phyloP scores from a whole-genome alignment of 768 basidiomycete species.

The Rhodotorula kratochvilovae region DNA sequence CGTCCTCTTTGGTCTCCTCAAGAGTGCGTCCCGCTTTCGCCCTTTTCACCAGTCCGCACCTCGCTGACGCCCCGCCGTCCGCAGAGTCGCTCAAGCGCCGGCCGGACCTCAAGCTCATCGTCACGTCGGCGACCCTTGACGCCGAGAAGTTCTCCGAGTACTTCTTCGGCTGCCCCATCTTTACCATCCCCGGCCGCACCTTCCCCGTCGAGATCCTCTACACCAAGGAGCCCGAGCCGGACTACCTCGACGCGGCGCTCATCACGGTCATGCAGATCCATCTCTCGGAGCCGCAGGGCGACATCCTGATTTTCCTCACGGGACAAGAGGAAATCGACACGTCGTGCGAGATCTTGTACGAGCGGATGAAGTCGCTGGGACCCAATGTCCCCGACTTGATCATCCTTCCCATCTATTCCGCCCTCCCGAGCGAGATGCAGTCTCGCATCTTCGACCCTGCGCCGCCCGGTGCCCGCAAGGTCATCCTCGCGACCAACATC shows the following conservation, averaged over 20 bases:
- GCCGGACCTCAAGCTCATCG: slow-evolving; percentile 93
- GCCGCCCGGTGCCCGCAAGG: slow-evolving; percentile 95
- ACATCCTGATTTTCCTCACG: slow-evolving; percentile 92
- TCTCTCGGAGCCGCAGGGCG: slow-evolving; percentile 93
- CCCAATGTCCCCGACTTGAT: slow-evolving; percentile 97
- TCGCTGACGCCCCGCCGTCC: background rate
- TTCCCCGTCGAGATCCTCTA: slow-evolving; percentile 98
- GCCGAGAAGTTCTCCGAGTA: slow-evolving; percentile 99
- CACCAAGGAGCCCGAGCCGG: slow-evolving; percentile 95
- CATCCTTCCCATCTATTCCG: slow-evolving; percentile 96
- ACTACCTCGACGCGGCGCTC: slow-evolving; percentile 95
- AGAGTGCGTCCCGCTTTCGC: slow-evolving; percentile 56
- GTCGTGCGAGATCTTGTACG: slow-evolving; percentile 90
- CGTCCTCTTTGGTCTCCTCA: slow-evolving; percentile 90
- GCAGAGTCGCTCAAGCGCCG: slow-evolving; percentile 90
- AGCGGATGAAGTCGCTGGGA: slow-evolving; percentile 97
- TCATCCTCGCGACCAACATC: slow-evolving; percentile 98
- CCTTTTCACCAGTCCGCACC: background rate
- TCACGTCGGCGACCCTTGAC: slow-evolving; percentile 97
- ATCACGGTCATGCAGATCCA: slow-evolving; percentile 99
- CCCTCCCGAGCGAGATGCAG: slow-evolving; percentile 95
- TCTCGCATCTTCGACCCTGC: slow-evolving; percentile 97
- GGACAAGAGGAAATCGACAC: slow-evolving; percentile 99
- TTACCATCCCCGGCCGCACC: slow-evolving; percentile 99
- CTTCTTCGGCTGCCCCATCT: slow-evolving; percentile 97